Evolutionary conservation across 805 yeast genomes (phyloP).

Genomic region (Metschnikowia anglica): DNA sequence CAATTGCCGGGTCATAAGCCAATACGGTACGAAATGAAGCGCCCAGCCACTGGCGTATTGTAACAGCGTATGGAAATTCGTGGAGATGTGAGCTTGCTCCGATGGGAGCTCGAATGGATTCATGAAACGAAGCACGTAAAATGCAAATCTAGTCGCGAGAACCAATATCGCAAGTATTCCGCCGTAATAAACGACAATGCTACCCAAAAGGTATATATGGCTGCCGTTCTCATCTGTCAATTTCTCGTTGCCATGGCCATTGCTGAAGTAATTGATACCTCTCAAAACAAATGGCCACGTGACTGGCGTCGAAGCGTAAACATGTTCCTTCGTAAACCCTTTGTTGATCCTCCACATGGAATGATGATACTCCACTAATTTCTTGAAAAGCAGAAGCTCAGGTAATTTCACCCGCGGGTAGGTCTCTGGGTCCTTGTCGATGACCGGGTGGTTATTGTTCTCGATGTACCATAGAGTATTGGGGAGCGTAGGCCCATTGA

Average conservation of each 20-base stretch:
- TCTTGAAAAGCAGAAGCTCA: constrained; percentile 45
- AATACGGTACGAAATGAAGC: constrained; percentile 57
- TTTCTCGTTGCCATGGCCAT: constrained; percentile 31
- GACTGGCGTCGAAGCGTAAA: constrained; percentile 41
- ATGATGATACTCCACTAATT: constrained; percentile 54
- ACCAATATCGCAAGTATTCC: constrained; percentile 38
- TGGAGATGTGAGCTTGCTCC: constrained; percentile 16
- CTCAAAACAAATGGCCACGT: constrained; percentile 61
- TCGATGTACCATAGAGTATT: constrained; percentile 78
- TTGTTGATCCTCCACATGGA: constrained; percentile 53
- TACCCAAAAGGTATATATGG: constrained; percentile 62
- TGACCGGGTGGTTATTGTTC: constrained; percentile 54
- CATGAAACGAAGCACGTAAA: constrained; percentile 25
- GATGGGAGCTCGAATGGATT: constrained; percentile 31
- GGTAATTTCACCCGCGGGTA: constrained; percentile 26
- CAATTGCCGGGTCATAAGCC: constrained; percentile 38
- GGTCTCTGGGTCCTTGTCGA: constrained; percentile 24
- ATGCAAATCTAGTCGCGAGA: constrained; percentile 19
- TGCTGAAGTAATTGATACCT: constrained; percentile 60
- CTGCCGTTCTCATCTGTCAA: constrained; percentile 25
- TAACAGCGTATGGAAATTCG: constrained; percentile 25
- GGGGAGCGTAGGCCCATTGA: constrained; percentile 65
- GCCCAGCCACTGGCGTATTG: constrained; percentile 57
- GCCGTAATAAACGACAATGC: constrained; percentile 55
- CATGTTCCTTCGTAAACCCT: constrained; percentile 48